Conservation (phyloP, 129 eudicot species). For the Glebionis coronaria region DNA sequence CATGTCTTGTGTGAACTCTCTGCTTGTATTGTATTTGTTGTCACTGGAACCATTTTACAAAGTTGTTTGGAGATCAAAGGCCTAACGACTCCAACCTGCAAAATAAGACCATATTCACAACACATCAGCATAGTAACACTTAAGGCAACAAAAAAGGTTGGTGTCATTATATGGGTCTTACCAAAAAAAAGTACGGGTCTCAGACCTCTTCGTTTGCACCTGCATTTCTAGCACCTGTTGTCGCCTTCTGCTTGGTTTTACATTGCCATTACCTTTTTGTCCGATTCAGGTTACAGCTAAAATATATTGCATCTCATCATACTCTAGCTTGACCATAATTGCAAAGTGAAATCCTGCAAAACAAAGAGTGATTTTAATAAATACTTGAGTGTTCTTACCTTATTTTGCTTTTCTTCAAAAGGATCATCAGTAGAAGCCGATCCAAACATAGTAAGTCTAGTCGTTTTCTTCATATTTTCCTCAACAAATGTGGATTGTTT, state of each 20-base stretch:
- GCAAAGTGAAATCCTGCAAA: not conserved
- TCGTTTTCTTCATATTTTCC: constrained; percentile 85
- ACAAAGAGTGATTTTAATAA: not conserved
- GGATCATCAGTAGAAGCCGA: constrained; percentile 43
- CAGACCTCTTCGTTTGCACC: constrained; percentile 59
- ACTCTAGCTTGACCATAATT: too few species aligned
- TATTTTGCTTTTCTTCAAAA: constrained; percentile 79
- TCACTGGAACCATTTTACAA: too few species aligned
- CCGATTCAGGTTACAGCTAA: constrained; percentile 14
- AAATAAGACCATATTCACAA: constrained; percentile 9
- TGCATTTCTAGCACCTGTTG: too few species aligned
- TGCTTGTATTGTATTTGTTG: too few species aligned
- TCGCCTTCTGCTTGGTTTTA: constrained; percentile 51
- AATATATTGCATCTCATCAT: not conserved
- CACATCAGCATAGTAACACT: not conserved
- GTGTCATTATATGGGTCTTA: constrained; percentile 24
- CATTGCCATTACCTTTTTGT: constrained; percentile 40
- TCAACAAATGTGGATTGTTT: constrained; percentile 44
- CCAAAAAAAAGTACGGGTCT: constrained; percentile 23
- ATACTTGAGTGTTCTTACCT: constrained; percentile 90
- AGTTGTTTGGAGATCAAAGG: constrained; percentile 30
- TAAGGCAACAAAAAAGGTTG: not conserved
- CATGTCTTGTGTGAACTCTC: too few species aligned
- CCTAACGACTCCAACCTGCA: constrained; percentile 30
- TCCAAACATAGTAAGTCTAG: constrained; percentile 88